Evolutionary conservation across 345 rosid genomes (phyloP), one percentile per base, ranked within the genome.

Genomic region (Moringa oleifera): DNA sequence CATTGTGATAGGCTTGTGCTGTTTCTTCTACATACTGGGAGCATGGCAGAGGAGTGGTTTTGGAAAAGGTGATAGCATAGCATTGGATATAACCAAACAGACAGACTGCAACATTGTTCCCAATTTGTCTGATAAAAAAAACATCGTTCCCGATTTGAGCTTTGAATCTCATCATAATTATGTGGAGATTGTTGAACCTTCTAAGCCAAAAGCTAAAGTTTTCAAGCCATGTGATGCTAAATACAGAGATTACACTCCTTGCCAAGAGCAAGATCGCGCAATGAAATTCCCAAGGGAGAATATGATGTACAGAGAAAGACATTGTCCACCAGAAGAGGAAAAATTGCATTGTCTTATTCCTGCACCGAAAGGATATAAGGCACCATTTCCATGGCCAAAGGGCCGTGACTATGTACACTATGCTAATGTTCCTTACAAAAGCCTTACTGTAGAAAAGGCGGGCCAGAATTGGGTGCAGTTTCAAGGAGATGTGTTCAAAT

Each of bases 351-450:
- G 99, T 71, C 96, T 94, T 61, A 67, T 90, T 61, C 99, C 97
- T 1, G 95, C 99, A 28, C 96, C 96, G n/a, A 75, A 85, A 71
- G 96, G 99, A 31, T 94, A 94, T 59, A 82, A 60, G 73, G 76
- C 92, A 57, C 99, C 97, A 0, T 88, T 94, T 79, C 84, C 94
- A 24, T 94, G 99, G 99, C 99, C 99, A 63, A 90, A 90, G 62
- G 76, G 99, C 41, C 86, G 95, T 2, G 99, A 94, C 72, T 94
- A 90, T 64, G 96, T 85, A 57, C 80, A 90, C 64, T 94, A 82
- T 47, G 90, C 97, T 58, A 94, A 94, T 79, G 99, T 86, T 79
- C 99, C 99, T 53, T 75, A 81, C 70, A 94, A 94, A 76, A 81
- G 80, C 70, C 68, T 94, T 66, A 94, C 97, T 0, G 90, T 90